Conservation (phyloP, 2,329 filamentous ascomycete genomes). For the Penicillium sp. region DNA sequence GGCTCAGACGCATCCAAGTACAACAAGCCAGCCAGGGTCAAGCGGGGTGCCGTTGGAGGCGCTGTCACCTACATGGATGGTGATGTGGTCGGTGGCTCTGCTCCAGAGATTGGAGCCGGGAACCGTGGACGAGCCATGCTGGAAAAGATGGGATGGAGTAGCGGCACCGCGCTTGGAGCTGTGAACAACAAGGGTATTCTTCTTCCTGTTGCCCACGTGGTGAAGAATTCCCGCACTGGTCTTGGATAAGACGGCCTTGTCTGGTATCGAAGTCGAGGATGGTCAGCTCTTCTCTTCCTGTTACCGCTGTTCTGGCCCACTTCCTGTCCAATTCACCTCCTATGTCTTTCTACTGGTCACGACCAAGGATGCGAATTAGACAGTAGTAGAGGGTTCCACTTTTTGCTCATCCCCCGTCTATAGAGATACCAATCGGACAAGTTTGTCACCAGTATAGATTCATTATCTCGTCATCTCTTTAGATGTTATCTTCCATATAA, state of each 20-base stretch:
- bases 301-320: not conserved
- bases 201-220: conserved; percentile 79
- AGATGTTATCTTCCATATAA: not conserved
- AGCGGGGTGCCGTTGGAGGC: conserved; percentile 41
- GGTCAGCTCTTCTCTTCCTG: not conserved
- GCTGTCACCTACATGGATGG: conserved; percentile 73
- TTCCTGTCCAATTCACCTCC: not conserved
- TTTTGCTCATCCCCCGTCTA: not conserved
- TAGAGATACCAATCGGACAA: not conserved
- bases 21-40: conserved; percentile 24
- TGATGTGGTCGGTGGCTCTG: conserved; percentile 81
- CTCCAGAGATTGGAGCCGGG: conserved; percentile 77
- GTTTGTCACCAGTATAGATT: not conserved
- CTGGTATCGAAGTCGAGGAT: not conserved
- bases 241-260: conserved; percentile 54
- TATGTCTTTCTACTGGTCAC: not conserved
- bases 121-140: conserved; percentile 86
- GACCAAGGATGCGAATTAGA: not conserved
- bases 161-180: conserved; percentile 79
- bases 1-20: conserved; percentile 18
- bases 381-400: not conserved
- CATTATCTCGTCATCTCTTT: not conserved
- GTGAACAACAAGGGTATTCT: conserved; percentile 84
- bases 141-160: conserved; percentile 97
- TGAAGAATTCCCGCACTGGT: conserved; percentile 84